These are phyloP conservation scores for Rhodamnia rubescens DNA, from an alignment of 345 rosid genomes.

Conservation along the genomic window DNA sequence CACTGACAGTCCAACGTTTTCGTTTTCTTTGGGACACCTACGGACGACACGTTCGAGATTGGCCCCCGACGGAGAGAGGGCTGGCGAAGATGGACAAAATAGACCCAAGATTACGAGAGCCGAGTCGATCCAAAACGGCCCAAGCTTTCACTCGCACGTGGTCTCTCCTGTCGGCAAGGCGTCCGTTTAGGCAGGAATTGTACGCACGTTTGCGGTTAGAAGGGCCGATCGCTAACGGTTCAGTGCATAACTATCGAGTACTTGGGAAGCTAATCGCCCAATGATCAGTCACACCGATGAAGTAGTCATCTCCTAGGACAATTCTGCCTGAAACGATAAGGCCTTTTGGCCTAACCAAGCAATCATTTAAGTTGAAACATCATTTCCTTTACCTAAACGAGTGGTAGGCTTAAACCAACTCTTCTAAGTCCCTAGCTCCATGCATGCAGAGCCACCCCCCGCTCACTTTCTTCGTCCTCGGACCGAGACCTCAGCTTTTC, in stretches of 20 bases:
- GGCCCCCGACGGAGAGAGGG: not conserved
- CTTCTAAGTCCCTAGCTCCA: not conserved
- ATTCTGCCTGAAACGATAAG: not conserved
- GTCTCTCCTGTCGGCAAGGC: not conserved
- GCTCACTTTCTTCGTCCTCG: not conserved
- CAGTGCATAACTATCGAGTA: not conserved
- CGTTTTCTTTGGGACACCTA: no score
- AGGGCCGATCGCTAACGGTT: not conserved
- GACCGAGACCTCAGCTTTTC: rapidly evolving
- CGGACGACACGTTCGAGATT: not conserved
- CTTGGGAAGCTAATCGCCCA: not conserved
- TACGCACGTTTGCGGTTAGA: not conserved
- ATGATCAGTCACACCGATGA: not conserved
- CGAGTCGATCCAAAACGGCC: not conserved
- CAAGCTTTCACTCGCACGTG: not conserved
- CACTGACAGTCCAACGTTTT: no score
- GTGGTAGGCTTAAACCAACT: not conserved
- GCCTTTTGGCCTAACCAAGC: not conserved
- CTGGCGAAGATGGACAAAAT: not conserved
- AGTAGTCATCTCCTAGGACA: not conserved
- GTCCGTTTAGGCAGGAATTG: not conserved
- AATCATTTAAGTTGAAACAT: not conserved
- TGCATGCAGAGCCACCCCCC: not conserved
- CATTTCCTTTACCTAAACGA: not conserved
- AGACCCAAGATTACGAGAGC: not conserved